Conservation (phyloP, 2,329 filamentous ascomycete genomes). For the Scytalidium sp. region DNA sequence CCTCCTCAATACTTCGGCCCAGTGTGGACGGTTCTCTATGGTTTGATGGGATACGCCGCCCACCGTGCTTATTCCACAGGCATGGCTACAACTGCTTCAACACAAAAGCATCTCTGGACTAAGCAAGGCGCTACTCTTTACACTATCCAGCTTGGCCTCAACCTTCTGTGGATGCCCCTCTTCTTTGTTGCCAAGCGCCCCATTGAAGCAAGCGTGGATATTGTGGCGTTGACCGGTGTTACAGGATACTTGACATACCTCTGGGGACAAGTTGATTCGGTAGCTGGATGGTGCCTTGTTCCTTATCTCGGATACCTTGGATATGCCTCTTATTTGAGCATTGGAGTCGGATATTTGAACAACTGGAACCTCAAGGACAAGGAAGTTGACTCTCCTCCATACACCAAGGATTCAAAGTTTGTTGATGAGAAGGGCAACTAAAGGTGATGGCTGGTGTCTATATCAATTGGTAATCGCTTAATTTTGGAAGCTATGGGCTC, state of each 20-base stretch:
- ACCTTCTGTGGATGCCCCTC: conserved; percentile 86
- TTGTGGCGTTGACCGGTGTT: conserved; percentile 67
- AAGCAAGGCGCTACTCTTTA: conserved; percentile 76
- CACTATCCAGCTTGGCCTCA: conserved; percentile 80
- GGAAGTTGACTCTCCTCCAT: conserved; percentile 21
- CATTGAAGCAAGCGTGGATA: conserved; percentile 70
- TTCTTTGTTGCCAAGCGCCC: conserved; percentile 81
- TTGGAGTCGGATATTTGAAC: conserved; percentile 66
- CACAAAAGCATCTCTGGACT: conserved; percentile 35
- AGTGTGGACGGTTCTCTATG: conserved; percentile 65
- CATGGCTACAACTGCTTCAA: conserved; percentile 43
- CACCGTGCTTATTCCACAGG: conserved; percentile 70
- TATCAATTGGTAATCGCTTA: no score
- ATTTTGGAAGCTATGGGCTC: no score
- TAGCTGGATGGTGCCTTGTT: conserved; percentile 69
- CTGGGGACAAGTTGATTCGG: conserved; percentile 71
- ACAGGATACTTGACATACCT: conserved; percentile 72
- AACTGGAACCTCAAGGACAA: conserved; percentile 54
- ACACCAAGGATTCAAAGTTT: conserved; percentile 23
- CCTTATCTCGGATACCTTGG: conserved; percentile 85
- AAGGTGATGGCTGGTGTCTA: not conserved
- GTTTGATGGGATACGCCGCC: conserved; percentile 83
- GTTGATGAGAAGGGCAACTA: conserved; percentile 27
- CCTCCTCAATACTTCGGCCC: conserved; percentile 62
- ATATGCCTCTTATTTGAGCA: conserved; percentile 84